phyloP scores from a whole-genome alignment of 2,329 filamentous ascomycete genomes.

The Bipolaris zeicola region DNA sequence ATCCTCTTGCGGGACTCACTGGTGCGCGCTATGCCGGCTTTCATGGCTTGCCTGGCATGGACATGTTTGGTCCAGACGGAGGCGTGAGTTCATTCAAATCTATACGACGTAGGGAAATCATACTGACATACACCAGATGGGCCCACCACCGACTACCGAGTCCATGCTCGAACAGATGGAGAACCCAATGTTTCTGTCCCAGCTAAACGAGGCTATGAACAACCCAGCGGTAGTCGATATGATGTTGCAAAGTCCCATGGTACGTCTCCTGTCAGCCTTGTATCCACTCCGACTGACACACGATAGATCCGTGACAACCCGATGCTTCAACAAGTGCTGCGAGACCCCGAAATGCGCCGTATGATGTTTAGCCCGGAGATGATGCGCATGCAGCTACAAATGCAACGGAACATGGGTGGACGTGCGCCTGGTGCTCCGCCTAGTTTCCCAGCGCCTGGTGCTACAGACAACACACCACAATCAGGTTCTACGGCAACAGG shows the following conservation, averaged over 20 bases:
- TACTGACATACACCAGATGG: slow-evolving; percentile 70
- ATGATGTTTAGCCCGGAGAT: slow-evolving; percentile 93
- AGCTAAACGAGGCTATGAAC: slow-evolving; percentile 92
- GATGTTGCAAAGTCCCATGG: slow-evolving; percentile 65
- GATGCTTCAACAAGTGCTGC: slow-evolving; percentile 83
- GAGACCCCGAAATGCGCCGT: slow-evolving; percentile 83
- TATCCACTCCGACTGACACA: slow-evolving; percentile 16
- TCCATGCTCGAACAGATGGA: slow-evolving; percentile 83
- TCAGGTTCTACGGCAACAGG: slow-evolving; percentile 21
- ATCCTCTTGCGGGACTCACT: slow-evolving; percentile 87
- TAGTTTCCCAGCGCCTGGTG: slow-evolving; percentile 86
- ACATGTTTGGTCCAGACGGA: slow-evolving; percentile 91
- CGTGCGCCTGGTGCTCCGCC: slow-evolving; percentile 51
- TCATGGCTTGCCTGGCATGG: slow-evolving; percentile 82
- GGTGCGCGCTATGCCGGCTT: slow-evolving; percentile 94
- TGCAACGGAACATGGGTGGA: slow-evolving; percentile 71
- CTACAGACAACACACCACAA: slow-evolving; percentile 79
- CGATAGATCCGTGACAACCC: slow-evolving; percentile 79
- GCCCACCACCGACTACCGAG: slow-evolving; percentile 80
- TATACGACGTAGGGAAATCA: not conserved
- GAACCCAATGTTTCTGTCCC: slow-evolving; percentile 83
- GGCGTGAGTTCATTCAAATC: slow-evolving; percentile 70
- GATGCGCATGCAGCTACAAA: slow-evolving; percentile 78
- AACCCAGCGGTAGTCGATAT: slow-evolving; percentile 95
- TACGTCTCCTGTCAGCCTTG: slow-evolving; percentile 8